phyloP scores from a whole-genome alignment of 2,329 filamentous ascomycete genomes.

The Colletotrichum siamense region DNA sequence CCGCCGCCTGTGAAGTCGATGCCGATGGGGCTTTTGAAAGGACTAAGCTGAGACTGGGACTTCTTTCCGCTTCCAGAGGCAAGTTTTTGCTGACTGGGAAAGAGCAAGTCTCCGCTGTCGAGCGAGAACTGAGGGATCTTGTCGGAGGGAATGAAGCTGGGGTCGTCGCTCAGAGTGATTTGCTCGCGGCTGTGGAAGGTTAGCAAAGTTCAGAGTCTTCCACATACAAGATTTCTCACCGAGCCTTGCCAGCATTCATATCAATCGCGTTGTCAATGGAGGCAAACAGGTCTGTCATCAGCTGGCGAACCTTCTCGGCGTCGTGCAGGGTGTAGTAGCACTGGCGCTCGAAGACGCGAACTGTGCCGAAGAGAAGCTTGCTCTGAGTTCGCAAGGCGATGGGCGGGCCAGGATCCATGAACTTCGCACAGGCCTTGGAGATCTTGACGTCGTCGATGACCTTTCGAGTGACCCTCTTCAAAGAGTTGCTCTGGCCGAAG shows the following conservation, averaged over 20 bases:
- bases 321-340: slow-evolving; percentile 86
- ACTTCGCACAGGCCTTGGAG: slow-evolving; percentile 85
- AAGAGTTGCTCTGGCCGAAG: slow-evolving; percentile 69
- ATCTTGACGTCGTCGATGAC: slow-evolving; percentile 90
- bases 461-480: slow-evolving; percentile 80
- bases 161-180: slow-evolving; percentile 82
- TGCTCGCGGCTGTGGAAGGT: slow-evolving; percentile 76
- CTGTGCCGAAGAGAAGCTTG: slow-evolving; percentile 85
- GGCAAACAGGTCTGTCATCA: slow-evolving; percentile 68
- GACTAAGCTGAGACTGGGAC: slow-evolving; percentile 50
- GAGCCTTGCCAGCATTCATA: slow-evolving; percentile 71
- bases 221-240: slow-evolving; percentile 54
- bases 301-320: slow-evolving; percentile 74
- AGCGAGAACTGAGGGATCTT: slow-evolving; percentile 64
- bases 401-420: slow-evolving; percentile 80
- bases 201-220: slow-evolving; percentile 63
- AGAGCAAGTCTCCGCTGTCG: slow-evolving; percentile 36
- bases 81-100: slow-evolving; percentile 39
- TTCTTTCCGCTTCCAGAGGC: slow-evolving; percentile 26
- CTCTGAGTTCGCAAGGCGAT: slow-evolving; percentile 90
- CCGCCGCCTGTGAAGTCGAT: slow-evolving; percentile 5
- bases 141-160: slow-evolving; percentile 75
- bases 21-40: slow-evolving; percentile 25
- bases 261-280: slow-evolving; percentile 65
- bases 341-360: slow-evolving; percentile 86